Conservation (phyloP, 805 yeast genomes). For the Wickerhamiella australiensis region DNA sequence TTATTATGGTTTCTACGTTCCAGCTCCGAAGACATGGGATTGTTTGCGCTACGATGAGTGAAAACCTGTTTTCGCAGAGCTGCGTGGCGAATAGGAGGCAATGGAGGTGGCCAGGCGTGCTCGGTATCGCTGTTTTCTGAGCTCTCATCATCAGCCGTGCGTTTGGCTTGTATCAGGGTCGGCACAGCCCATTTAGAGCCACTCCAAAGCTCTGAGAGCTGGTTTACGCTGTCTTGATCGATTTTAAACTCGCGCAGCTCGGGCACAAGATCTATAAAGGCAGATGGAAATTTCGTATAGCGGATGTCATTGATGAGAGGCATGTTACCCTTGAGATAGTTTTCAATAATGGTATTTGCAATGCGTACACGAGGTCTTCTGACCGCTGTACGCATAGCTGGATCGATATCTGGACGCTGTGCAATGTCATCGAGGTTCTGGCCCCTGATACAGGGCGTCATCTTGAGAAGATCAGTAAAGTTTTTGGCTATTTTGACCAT, state of each 20-base stretch:
- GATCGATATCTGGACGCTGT: slow-evolving; percentile 26
- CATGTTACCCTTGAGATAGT: slow-evolving; percentile 39
- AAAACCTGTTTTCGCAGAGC: slow-evolving; percentile 58
- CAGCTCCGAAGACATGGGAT: not conserved
- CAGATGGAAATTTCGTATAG: slow-evolving; percentile 28
- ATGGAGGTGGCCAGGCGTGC: slow-evolving; percentile 44
- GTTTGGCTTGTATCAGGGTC: not conserved
- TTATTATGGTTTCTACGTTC: slow-evolving; percentile 38
- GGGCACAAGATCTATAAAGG: slow-evolving; percentile 5
- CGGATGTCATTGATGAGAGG: slow-evolving; percentile 44
- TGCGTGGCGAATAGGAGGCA: slow-evolving; percentile 55
- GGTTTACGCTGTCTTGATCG: slow-evolving; percentile 9
- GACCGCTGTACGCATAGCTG: slow-evolving; percentile 39
- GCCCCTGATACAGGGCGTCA: slow-evolving; percentile 42
- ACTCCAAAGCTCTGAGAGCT: not conserved
- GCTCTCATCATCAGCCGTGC: not conserved
- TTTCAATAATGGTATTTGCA: slow-evolving; percentile 47
- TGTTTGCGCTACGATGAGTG: slow-evolving; percentile 43
- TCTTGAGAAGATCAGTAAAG: slow-evolving; percentile 38
- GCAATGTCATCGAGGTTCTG: slow-evolving; percentile 30
- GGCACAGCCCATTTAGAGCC: slow-evolving; percentile 2
- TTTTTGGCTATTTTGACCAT: slow-evolving; percentile 42
- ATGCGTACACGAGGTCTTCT: slow-evolving; percentile 44
- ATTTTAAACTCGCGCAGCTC: slow-evolving; percentile 15
- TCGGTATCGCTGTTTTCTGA: not conserved